Evolutionary conservation across 1,284 basidiomycete genomes (phyloP).

Genomic region (Rhodotorula sp.): DNA sequence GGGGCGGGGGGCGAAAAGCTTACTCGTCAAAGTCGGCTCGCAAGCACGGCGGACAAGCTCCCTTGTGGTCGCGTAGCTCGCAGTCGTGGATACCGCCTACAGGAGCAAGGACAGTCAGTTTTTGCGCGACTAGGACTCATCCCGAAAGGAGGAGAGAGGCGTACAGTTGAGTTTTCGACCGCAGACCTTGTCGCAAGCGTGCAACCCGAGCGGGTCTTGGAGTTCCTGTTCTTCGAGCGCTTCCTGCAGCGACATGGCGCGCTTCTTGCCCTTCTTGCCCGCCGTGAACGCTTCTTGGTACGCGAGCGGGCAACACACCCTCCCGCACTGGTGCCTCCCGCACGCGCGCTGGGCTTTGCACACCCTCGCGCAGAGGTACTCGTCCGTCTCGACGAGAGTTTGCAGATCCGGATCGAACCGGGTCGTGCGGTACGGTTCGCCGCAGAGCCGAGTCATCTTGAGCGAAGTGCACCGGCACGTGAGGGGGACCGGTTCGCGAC

Average conservation of each 20-base stretch:
- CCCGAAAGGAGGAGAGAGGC: neutral
- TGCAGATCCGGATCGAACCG: slow-evolving; percentile 15
- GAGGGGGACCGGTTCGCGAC: slow-evolving; percentile 49
- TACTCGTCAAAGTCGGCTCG: slow-evolving; percentile 85
- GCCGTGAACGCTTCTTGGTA: slow-evolving; percentile 55
- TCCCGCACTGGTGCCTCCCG: slow-evolving; percentile 75
- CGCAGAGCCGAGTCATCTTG: slow-evolving; percentile 34
- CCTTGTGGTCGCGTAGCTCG: slow-evolving; percentile 69
- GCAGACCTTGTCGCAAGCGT: slow-evolving; percentile 42
- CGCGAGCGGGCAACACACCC: slow-evolving; percentile 78
- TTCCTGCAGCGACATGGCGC: slow-evolving; percentile 5
- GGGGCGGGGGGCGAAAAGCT: slow-evolving; percentile 37
- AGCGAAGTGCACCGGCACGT: slow-evolving; percentile 44
- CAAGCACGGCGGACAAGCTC: slow-evolving; percentile 71
- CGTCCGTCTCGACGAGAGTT: slow-evolving; percentile 48
- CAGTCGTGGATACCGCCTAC: slow-evolving; percentile 53
- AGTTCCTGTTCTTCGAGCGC: slow-evolving; percentile 28
- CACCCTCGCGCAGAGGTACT: slow-evolving; percentile 71
- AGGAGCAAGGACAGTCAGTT: neutral
- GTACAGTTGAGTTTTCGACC: slow-evolving; percentile 44
- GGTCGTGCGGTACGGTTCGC: slow-evolving; percentile 18
- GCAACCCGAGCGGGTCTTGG: slow-evolving; percentile 41
- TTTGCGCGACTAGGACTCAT: neutral
- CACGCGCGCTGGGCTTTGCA: slow-evolving; percentile 60
- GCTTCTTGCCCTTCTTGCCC: slow-evolving; percentile 54